Percentiles rank a stretch among this genome's conserved stretches.
Conservation (phyloP, 352 stramenopile genomes). For the Phytophthora foliorum region DNA sequence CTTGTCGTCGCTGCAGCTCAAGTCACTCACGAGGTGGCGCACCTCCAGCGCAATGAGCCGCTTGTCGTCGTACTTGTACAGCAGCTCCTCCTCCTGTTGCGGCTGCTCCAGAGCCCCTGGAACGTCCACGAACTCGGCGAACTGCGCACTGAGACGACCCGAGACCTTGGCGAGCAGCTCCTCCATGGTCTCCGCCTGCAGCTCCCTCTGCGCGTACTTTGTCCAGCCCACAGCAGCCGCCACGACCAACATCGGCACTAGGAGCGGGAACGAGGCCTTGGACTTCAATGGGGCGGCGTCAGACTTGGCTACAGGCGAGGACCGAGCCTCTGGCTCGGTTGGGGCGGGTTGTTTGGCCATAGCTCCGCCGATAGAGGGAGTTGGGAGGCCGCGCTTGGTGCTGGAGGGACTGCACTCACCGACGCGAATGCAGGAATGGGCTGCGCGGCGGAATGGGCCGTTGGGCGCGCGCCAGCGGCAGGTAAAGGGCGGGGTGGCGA, state of each 20-base stretch:
- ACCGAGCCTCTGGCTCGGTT: neutral
- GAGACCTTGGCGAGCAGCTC: constrained; percentile 31
- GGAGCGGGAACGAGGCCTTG: constrained; percentile 19
- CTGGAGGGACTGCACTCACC: constrained; percentile 8
- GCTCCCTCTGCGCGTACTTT: constrained; percentile 25
- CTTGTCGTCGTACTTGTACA: constrained; percentile 72
- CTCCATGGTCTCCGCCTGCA: constrained; percentile 29
- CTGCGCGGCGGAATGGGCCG: constrained; percentile 3
- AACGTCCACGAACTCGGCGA: constrained; percentile 14
- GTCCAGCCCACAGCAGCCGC: constrained; percentile 27
- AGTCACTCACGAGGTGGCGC: constrained; percentile 45
- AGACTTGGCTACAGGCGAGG: neutral
- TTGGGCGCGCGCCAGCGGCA: neutral
- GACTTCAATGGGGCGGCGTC: constrained; percentile 13
- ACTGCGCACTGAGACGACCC: constrained; percentile 24
- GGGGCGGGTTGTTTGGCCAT: constrained; percentile 24
- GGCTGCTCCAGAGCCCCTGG: neutral
- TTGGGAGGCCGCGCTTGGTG: constrained; percentile 9
- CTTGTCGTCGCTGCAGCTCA: constrained; percentile 45
- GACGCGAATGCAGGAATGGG: constrained; percentile 33
- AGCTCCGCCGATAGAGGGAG: constrained; percentile 22
- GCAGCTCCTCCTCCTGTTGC: constrained; percentile 30
- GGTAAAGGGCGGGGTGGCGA: constrained; percentile 31
- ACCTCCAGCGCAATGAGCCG: constrained; percentile 47
- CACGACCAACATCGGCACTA: constrained; percentile 31